phyloP scores from a whole-genome alignment of 2,329 filamentous ascomycete species.

The Penicillium olsonii region DNA sequence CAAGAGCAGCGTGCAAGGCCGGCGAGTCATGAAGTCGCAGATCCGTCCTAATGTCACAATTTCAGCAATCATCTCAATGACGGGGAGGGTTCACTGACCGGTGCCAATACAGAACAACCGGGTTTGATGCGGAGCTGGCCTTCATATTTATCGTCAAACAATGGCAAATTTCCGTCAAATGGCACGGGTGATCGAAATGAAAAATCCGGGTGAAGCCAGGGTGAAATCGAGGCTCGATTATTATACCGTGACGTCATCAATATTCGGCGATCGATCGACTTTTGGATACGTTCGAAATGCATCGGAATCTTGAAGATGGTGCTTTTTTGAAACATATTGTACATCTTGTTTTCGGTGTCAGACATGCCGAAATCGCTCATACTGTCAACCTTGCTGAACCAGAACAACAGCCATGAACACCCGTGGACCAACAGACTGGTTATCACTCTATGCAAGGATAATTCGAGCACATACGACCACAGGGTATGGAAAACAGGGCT shows the following conservation, averaged over 20 bases:
- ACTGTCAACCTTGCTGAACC: too few species aligned
- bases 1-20: constrained; percentile 69
- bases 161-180: not conserved
- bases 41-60: constrained; percentile 59
- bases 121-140: constrained; percentile 7
- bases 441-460: too few species aligned
- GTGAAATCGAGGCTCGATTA: not conserved
- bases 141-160: constrained; percentile 6
- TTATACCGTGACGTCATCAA: not conserved
- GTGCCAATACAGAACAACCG: constrained; percentile 71
- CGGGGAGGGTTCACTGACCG: not conserved
- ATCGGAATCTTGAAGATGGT: not conserved
- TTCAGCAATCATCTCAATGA: not conserved
- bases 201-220: not conserved
- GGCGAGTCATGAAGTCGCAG: constrained; percentile 76
- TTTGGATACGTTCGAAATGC: not conserved
- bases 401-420: too few species aligned
- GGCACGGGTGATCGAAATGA: not conserved
- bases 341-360: too few species aligned
- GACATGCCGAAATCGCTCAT: too few species aligned
- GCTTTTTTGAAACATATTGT: too few species aligned
- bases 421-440: too few species aligned
- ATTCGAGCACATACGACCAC: too few species aligned
- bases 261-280: not conserved
- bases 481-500: too few species aligned